Percentiles rank a stretch among this genome's conserved stretches.
These are phyloP conservation scores for Yamadazyma insecticola DNA, from an alignment of 805 yeast species.

Conservation along the genomic window DNA sequence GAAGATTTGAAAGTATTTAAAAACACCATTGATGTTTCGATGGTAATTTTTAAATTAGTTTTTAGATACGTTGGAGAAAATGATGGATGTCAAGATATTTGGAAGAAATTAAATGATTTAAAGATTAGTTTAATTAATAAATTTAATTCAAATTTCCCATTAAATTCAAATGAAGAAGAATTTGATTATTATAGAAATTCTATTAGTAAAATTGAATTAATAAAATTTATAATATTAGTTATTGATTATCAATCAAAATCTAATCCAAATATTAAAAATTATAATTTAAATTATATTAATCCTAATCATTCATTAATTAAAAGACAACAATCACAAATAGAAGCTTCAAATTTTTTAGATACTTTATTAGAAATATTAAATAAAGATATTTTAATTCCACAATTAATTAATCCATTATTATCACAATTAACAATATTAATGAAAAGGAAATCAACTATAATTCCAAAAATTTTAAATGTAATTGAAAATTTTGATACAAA, in stretches of 20 bases:
- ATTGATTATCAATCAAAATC: constrained; percentile 45
- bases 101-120: constrained; percentile 54
- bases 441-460: constrained; percentile 59
- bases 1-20: constrained; percentile 27
- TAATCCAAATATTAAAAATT: constrained; percentile 28
- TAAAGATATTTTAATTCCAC: constrained; percentile 49
- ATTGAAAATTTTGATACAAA: constrained; percentile 59
- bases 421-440: constrained; percentile 61
- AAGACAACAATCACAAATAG: constrained; percentile 54
- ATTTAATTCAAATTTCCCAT: constrained; percentile 58
- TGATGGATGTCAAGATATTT: constrained; percentile 42
- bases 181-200: constrained; percentile 47
- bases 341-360: constrained; percentile 65
- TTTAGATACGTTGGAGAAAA: constrained; percentile 44
- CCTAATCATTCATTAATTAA: constrained; percentile 64
- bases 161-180: constrained; percentile 44
- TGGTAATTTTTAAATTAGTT: constrained; percentile 40
- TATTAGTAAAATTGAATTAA: constrained; percentile 61
- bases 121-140: constrained; percentile 56
- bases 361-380: constrained; percentile 52
- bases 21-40: constrained; percentile 29
- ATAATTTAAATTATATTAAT: constrained; percentile 48
- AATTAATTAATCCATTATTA: constrained; percentile 62
- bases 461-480: constrained; percentile 52
- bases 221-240: constrained; percentile 57